Base-by-base conservation (phyloP, 2,329 filamentous ascomycete species). In the Aspergillus udagawae region DNA sequence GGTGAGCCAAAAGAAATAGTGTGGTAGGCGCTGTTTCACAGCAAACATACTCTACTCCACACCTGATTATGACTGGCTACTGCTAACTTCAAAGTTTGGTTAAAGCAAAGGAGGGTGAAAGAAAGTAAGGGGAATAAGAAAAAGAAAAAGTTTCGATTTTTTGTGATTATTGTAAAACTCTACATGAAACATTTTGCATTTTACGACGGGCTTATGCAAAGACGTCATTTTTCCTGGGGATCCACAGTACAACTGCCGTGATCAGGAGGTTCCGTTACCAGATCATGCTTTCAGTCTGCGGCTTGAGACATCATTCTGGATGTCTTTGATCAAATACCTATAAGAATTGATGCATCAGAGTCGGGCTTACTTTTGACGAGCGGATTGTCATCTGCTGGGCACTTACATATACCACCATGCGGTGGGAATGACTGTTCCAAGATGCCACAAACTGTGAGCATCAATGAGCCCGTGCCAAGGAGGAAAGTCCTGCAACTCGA, bases 381-480 rank as follows among this genome's bases (percentile, higher is more conserved):
- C 12, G 21, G 41, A 25, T 20, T 10, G n/a, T 29, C 35, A 48
- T 47, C 21, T 23, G 25, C 12, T 27, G 44, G 20, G 23, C 20
- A 86, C 91, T 81, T 79, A 97, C 92, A 89, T 92, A 75, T 99
- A 99, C 90, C 90, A 97, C 79, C 96, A 83, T 51, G 94, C 79
- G 0, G 91, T 91, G 9, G 94, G 94, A 32, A 84, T 83, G 52
- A 99, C 93, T 0, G 94, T 99, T 56, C 92, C 91, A 60, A 96
- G 73, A 82, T 99, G 94, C 94, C 94, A 99, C 61, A 99, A 75
- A 68, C 90, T 92, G 77, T 99, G 94, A 3, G 94, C 94, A 80
- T 99, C 94, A 52, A 99, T 76, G 73, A 88, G 86, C 7, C 91
- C 90, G 73, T 84, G 81, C 77, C 90, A 82, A 2, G 94, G 94